Conservation (phyloP, 768 basidiomycete species). For the Infundibulicybe gibba region DNA sequence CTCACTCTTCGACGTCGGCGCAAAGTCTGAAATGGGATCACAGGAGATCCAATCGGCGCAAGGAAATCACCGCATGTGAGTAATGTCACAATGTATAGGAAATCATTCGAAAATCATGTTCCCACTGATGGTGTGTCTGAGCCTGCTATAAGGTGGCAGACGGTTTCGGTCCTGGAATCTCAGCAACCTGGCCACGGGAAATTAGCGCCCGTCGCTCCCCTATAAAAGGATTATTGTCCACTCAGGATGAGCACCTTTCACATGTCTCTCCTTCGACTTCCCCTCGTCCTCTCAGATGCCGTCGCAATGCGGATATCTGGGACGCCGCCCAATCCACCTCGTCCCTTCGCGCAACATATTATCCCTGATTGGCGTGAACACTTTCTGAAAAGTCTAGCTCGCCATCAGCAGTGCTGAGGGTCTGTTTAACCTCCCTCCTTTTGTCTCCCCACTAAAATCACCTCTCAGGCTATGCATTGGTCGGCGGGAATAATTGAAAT, state of each 20-base stretch:
- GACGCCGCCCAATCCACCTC: slow-evolving; percentile 30
- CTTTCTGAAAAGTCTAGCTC: slow-evolving; percentile 23
- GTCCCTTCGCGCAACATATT: slow-evolving; percentile 14
- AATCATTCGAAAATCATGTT: too few species aligned
- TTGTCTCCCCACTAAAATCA: background rate
- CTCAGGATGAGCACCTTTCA: background rate
- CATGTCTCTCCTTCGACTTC: slow-evolving; percentile 28
- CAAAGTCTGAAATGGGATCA: too few species aligned
- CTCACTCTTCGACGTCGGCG: too few species aligned
- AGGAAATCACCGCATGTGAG: too few species aligned
- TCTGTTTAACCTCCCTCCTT: slow-evolving; percentile 7
- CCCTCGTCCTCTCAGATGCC: slow-evolving; percentile 28
- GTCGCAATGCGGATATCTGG: slow-evolving; percentile 32
- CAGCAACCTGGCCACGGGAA: too few species aligned
- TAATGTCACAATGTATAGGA: too few species aligned
- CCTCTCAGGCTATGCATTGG: slow-evolving; percentile 22
- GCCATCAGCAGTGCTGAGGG: slow-evolving; percentile 22
- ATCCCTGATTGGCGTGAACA: slow-evolving; percentile 30
- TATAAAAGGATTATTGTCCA: background rate
- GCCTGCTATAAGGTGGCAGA: too few species aligned
- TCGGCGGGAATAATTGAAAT: slow-evolving; percentile 21
- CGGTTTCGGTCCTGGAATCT: too few species aligned
- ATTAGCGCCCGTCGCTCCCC: too few species aligned
- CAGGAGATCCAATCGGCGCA: too few species aligned
- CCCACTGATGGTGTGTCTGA: too few species aligned